These are phyloP conservation scores for Backusella parvicylindrica DNA, from an alignment of 192 early-diverging fungal species.

Conservation along the genomic window DNA sequence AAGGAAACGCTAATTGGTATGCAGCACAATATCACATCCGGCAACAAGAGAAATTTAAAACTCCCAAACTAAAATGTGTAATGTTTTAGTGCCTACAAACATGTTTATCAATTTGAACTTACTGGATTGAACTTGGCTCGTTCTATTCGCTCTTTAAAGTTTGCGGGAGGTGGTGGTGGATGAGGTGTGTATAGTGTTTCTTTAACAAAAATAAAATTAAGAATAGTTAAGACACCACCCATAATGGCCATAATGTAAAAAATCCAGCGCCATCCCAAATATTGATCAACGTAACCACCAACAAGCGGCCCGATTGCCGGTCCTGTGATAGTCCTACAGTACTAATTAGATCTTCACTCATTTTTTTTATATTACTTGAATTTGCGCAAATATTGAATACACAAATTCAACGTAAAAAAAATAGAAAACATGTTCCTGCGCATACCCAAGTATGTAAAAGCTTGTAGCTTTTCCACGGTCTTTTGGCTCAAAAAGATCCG, in stretches of 20 bases:
- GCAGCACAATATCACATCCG: constrained; percentile 21
- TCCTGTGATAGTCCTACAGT: constrained; percentile 31
- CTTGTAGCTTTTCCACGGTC: constrained; percentile 32
- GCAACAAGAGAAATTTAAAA: constrained; percentile 12
- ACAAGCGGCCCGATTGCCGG: constrained; percentile 33
- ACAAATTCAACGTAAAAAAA: neutral
- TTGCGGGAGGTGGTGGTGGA: neutral
- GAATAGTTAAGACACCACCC: constrained; percentile 45
- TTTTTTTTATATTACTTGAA: neutral
- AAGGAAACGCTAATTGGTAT: constrained; percentile 42
- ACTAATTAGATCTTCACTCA: neutral
- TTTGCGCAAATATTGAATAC: neutral
- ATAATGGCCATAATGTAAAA: constrained; percentile 60
- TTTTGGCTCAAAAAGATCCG: constrained; percentile 31
- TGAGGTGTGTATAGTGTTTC: constrained; percentile 43
- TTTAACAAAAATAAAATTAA: constrained; percentile 49
- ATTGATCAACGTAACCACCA: constrained; percentile 36
- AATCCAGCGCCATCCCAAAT: constrained; percentile 39
- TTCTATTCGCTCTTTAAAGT: neutral
- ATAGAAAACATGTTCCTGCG: neutral
- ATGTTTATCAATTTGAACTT: constrained; percentile 1
- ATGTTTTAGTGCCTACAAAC: neutral
- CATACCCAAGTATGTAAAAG: constrained; percentile 26
- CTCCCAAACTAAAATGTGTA: neutral
- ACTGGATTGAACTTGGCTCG: constrained; percentile 20